These are phyloP conservation scores for Penicillium sp. DNA, from an alignment of 2,329 filamentous ascomycete species.

Conservation along the genomic window DNA sequence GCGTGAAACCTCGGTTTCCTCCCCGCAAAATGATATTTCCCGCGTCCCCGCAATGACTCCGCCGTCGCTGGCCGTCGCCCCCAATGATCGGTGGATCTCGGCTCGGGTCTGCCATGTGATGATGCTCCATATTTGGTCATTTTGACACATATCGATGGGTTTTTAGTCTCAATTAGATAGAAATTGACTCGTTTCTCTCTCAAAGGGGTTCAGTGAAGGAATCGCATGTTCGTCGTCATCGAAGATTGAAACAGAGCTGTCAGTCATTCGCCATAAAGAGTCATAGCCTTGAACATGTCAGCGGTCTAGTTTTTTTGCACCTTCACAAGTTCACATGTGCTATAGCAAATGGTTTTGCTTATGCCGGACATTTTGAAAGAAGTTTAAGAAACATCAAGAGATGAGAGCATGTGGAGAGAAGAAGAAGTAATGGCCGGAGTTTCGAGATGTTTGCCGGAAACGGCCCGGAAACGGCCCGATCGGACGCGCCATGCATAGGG, in stretches of 20 bases:
- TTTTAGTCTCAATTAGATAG: background rate
- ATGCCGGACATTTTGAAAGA: background rate
- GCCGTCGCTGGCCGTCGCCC: conserved; percentile 12
- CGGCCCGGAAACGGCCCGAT: conserved; percentile 2
- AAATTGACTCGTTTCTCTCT: no score
- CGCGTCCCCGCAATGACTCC: conserved; percentile 19
- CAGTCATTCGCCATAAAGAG: background rate
- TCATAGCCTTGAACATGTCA: background rate
- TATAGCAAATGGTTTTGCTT: background rate
- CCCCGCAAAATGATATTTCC: conserved; percentile 10
- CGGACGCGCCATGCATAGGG: background rate
- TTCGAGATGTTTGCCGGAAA: background rate
- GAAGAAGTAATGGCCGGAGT: background rate
- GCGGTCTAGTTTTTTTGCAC: background rate
- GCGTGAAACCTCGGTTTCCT: conserved; percentile 14
- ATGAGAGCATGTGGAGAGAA: no score
- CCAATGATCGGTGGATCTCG: conserved; percentile 18
- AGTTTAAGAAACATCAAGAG: background rate
- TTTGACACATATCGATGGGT: background rate
- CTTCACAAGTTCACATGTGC: background rate
- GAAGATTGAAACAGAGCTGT: background rate
- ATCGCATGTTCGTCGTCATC: background rate
- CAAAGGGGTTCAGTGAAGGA: background rate
- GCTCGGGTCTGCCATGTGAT: conserved; percentile 22
- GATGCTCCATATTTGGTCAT: background rate